Conservation (phyloP, 176 grass and related monocot genomes). For the Leersia perrieri region DNA sequence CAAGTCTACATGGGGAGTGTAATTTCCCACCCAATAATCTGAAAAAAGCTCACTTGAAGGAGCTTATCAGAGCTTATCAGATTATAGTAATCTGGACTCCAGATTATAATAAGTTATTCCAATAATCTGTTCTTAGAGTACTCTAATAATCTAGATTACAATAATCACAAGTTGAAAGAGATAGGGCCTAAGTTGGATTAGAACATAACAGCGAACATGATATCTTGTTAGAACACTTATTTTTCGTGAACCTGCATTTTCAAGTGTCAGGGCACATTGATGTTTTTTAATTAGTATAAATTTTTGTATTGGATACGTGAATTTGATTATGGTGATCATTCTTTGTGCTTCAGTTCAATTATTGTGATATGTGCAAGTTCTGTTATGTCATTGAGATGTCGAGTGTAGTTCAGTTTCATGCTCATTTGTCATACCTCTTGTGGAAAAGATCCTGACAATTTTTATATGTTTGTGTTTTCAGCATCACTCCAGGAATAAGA, state of each 20-base stretch:
- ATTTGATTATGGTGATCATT: background rate
- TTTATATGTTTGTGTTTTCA: slow-evolving; percentile 34
- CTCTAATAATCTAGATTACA: no score
- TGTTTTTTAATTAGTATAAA: no score
- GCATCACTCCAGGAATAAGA: slow-evolving; percentile 95
- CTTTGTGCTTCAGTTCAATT: background rate
- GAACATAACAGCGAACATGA: background rate
- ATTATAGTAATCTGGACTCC: no score
- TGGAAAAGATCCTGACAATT: background rate
- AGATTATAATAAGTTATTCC: no score
- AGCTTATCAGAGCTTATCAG: no score
- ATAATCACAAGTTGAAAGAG: no score
- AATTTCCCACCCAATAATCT: no score
- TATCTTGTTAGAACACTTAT: background rate
- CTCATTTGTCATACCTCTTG: background rate
- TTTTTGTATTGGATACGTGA: background rate
- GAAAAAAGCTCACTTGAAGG: no score
- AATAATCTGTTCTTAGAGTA: no score
- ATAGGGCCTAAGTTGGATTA: background rate
- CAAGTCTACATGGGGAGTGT: no score
- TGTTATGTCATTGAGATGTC: background rate
- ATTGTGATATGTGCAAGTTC: background rate
- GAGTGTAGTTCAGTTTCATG: background rate
- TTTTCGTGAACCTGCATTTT: background rate
- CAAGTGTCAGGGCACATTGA: background rate